A percentile compares a stretch with the other conserved stretches of the same genome.
Conservation (phyloP, 1,284 basidiomycete species). For the Schizophyllum amplum region DNA sequence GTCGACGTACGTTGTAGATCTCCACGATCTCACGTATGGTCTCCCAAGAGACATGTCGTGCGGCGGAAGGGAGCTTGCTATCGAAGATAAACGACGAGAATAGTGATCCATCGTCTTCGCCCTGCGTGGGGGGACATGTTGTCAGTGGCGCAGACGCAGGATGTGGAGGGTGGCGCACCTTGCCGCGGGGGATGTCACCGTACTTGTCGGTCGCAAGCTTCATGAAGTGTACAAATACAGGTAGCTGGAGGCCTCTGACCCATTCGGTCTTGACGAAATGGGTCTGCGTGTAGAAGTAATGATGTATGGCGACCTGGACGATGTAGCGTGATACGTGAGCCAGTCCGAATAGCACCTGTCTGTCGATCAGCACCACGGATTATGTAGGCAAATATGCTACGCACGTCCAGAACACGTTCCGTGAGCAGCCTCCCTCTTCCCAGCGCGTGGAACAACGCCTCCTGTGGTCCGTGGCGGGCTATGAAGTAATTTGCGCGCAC, state of each 20-base stretch:
- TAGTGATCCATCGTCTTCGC: slow-evolving; percentile 62
- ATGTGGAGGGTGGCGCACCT: slow-evolving; percentile 25
- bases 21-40: slow-evolving; percentile 55
- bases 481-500: slow-evolving; percentile 70
- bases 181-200: slow-evolving; percentile 56
- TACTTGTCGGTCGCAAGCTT: slow-evolving; percentile 46
- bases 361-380: background rate
- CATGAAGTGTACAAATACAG: slow-evolving; percentile 56
- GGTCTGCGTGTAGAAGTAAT: slow-evolving; percentile 61
- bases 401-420: slow-evolving; percentile 60
- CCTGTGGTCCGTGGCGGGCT: slow-evolving; percentile 54
- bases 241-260: slow-evolving; percentile 54
- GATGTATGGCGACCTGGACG: slow-evolving; percentile 65
- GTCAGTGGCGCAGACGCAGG: background rate
- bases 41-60: slow-evolving; percentile 53
- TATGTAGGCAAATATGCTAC: slow-evolving; percentile 23
- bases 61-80: slow-evolving; percentile 45
- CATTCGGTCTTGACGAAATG: slow-evolving; percentile 67
- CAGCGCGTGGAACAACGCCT: slow-evolving; percentile 65
- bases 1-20: slow-evolving; percentile 50
- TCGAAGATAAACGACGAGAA: slow-evolving; percentile 60
- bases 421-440: slow-evolving; percentile 58
- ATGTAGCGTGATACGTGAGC: slow-evolving; percentile 72
- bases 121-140: slow-evolving; percentile 23
- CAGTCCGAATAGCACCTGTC: slow-evolving; percentile 40